phyloP scores from a whole-genome alignment of 306 rosid genomes.

The Betula pendula region DNA sequence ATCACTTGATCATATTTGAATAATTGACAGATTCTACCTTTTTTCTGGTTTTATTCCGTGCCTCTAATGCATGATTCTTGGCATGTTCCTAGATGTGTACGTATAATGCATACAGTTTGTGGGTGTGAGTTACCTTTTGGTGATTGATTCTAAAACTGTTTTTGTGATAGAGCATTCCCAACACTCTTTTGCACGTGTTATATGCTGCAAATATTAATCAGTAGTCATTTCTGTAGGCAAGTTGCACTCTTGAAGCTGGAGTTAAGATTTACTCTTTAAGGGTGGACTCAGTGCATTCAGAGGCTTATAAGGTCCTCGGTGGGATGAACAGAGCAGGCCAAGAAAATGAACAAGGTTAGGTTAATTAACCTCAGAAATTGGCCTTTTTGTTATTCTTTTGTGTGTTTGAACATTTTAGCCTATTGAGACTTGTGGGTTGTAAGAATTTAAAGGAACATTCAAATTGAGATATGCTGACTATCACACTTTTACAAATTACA shows the following conservation, averaged over 20 bases:
- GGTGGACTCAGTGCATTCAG: conserved; percentile 95
- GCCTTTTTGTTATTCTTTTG: neutral
- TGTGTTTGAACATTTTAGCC: too few relatives aligned
- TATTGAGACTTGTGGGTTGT: too few relatives aligned
- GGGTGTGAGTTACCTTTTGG: neutral
- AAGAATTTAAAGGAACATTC: too few relatives aligned
- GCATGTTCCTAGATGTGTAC: neutral
- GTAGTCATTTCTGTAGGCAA: conserved; percentile 57
- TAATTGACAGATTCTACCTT: neutral
- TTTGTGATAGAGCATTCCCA: conserved; percentile 4
- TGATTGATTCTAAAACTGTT: conserved; percentile 19
- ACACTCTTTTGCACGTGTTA: neutral
- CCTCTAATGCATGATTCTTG: neutral
- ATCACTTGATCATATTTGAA: neutral
- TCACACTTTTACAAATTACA: neutral
- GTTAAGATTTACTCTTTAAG: conserved; percentile 85
- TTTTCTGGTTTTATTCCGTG: neutral
- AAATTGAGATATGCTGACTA: neutral
- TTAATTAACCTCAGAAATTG: conserved; percentile 23
- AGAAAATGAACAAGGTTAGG: conserved; percentile 76
- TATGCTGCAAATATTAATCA: conserved; percentile 14
- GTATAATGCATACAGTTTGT: neutral
- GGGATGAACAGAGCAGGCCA: conserved; percentile 97
- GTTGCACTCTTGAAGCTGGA: conserved; percentile 98
- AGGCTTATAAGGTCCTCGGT: conserved; percentile 95